phyloP scores from a whole-genome alignment of 2,329 filamentous ascomycete species.

The Botrytis squamosa region DNA sequence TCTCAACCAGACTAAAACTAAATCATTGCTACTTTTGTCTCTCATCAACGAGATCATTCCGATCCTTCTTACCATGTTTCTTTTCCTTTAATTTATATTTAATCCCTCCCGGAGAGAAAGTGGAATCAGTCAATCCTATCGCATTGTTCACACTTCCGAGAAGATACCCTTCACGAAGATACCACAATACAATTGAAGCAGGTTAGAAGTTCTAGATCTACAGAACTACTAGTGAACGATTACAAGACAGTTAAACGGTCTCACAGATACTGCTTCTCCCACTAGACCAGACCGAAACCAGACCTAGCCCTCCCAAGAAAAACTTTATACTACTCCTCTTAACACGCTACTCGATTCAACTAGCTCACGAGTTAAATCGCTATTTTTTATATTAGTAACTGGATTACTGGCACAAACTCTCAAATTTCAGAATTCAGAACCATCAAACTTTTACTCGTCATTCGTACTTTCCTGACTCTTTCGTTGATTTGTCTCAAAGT shows the following conservation, averaged over 20 bases:
- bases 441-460: neutral
- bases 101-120: neutral
- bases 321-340: neutral
- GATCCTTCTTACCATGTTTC: slow-evolving; percentile 6
- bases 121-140: neutral
- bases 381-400: neutral
- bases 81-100: neutral
- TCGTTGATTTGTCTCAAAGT: neutral
- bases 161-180: slow-evolving; percentile 6
- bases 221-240: neutral
- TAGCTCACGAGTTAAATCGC: neutral
- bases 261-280: neutral
- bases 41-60: neutral
- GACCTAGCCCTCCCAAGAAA: neutral
- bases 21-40: neutral
- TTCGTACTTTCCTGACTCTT: slow-evolving; percentile 13
- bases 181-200: slow-evolving; percentile 11
- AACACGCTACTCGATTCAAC: neutral
- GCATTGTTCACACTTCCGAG: neutral
- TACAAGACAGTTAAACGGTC: neutral
- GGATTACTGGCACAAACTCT: neutral
- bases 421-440: neutral
- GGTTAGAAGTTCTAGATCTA: neutral
- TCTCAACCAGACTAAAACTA: neutral
- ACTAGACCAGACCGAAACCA: neutral